phyloP scores from a whole-genome alignment of 2,329 filamentous ascomycete genomes.

The Xylariales sp. region DNA sequence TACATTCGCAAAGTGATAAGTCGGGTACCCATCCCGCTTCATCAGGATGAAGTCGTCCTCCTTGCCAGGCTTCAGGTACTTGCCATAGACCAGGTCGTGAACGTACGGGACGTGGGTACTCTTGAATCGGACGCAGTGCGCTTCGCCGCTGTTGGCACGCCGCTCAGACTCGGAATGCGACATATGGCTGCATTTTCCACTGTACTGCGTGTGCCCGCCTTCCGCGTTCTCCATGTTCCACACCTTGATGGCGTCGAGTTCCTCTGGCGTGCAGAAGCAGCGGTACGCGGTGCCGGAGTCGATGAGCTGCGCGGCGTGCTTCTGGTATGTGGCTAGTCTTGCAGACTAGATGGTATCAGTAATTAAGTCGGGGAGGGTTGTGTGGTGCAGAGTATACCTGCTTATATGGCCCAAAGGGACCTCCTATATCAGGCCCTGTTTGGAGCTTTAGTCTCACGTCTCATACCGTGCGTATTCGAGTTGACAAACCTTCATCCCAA shows the following conservation, averaged over 20 bases:
- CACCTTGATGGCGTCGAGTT: conserved; percentile 62
- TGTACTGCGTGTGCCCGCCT: conserved; percentile 36
- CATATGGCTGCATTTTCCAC: conserved; percentile 67
- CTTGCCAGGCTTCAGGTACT: conserved; percentile 48
- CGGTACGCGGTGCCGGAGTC: conserved; percentile 74
- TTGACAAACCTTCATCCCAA: conserved; percentile 78
- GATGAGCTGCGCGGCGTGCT: conserved; percentile 66
- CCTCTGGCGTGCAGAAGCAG: conserved; percentile 80
- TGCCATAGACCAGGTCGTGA: conserved; percentile 75
- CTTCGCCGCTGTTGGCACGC: conserved; percentile 63
- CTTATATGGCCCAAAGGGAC: conserved; percentile 78
- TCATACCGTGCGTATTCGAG: background rate
- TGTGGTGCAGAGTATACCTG: conserved; percentile 50
- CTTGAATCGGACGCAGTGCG: conserved; percentile 73
- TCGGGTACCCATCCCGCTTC: conserved; percentile 88
- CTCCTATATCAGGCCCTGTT: conserved; percentile 71
- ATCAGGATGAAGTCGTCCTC: conserved; percentile 83
- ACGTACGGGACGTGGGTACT: conserved; percentile 55
- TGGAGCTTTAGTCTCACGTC: conserved; percentile 14
- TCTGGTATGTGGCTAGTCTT: conserved; percentile 65
- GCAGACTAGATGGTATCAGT: conserved; percentile 58
- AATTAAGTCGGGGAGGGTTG: background rate
- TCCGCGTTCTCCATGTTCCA: conserved; percentile 49
- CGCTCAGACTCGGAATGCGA: conserved; percentile 63
- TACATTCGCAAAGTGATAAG: conserved; percentile 96